Evolutionary conservation across 495 filamentous ascomycete genomes (phyloP), one percentile per base, ranked within the genome.

Genomic region (Aspergillus bertholletiae): DNA sequence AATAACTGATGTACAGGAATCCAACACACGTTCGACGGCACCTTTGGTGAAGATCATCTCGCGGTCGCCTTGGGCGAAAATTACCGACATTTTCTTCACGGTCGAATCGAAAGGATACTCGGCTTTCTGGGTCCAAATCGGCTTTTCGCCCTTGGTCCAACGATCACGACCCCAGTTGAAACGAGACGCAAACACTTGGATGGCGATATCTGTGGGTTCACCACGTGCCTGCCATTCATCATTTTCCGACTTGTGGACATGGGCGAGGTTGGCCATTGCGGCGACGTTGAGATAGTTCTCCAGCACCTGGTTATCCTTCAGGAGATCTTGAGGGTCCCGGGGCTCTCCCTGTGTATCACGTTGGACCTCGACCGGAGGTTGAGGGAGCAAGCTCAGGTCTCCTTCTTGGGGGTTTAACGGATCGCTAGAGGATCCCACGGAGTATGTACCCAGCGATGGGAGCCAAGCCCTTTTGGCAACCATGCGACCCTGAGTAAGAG

Each of bases 391-490:
- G 39, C 68, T 75, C 20, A 88, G 55, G 21, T 78, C 69, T 4
- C 82, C 83, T 32, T 74, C 69, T 0, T 70, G 71, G 11, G 84
- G 86, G 53, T 88, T 76, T 50, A 82, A 57, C 1, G 84, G 79
- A 46, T 84, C 72, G 37, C 71, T 76, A 1, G 82, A 80, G 12
- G 78, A 65, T 26, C 76, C 79, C 12, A 88, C 74, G 9, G 79
- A 80, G 60, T 84, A 86, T 0, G 82, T 86, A 21, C 86, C 86
- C 34, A 66, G 27, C 0, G 75, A 78, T 0, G 89, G 89, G 47
- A 94, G 75, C 90, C 90, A 96, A 2, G 84, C 88, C 58, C 89
- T 88, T 54, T 86, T 83, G 15, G 89, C 84, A 12, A 93, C 86
- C 90, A 95, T 95, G 62, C 72, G 56, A 51, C 87, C 87, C 65